phyloP scores from a whole-genome alignment of 2,329 filamentous ascomycete genomes.

The Plenodomus tracheiphilus region DNA sequence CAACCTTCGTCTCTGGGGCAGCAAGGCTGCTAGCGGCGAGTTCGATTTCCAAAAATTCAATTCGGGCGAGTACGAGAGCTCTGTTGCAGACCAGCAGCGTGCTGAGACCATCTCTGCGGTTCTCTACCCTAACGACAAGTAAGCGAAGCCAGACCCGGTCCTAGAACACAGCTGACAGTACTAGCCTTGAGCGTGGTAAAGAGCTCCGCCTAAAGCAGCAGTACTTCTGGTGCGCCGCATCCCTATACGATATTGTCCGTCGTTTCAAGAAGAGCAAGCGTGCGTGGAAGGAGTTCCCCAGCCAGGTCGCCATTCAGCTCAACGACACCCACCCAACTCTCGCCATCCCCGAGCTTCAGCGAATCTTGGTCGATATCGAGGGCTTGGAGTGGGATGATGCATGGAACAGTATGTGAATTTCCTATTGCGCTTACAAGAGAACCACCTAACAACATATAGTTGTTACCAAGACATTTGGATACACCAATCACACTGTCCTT shows the following conservation, averaged over 20 bases:
- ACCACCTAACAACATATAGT: slow-evolving; percentile 37
- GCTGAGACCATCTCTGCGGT: slow-evolving; percentile 99
- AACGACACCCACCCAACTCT: slow-evolving; percentile 98
- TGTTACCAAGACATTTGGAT: slow-evolving; percentile 73
- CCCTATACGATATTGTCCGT: slow-evolving; percentile 91
- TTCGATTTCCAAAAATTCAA: slow-evolving; percentile 99
- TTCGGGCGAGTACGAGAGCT: slow-evolving; percentile 94
- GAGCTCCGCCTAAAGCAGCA: slow-evolving; percentile 98
- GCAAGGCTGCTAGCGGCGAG: slow-evolving; percentile 93
- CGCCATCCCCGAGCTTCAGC: slow-evolving; percentile 92
- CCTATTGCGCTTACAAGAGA: not conserved
- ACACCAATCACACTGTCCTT: slow-evolving; percentile 98
- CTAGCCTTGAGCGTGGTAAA: slow-evolving; percentile 81
- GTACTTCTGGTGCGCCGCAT: slow-evolving; percentile 99
- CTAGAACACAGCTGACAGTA: slow-evolving; percentile 11
- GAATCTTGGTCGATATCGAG: slow-evolving; percentile 87
- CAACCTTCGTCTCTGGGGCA: slow-evolving; percentile 96
- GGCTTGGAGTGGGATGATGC: slow-evolving; percentile 91
- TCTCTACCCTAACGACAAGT: slow-evolving; percentile 93
- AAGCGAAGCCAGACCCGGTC: slow-evolving; percentile 6
- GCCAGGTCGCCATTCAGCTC: slow-evolving; percentile 94
- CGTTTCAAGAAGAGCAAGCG: slow-evolving; percentile 97
- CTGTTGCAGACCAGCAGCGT: slow-evolving; percentile 95
- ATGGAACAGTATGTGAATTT: slow-evolving; percentile 67
- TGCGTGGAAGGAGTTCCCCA: slow-evolving; percentile 87